Base-by-base conservation (phyloP, 208 protist species). In the Acanthamoeba rhysodes region DNA sequence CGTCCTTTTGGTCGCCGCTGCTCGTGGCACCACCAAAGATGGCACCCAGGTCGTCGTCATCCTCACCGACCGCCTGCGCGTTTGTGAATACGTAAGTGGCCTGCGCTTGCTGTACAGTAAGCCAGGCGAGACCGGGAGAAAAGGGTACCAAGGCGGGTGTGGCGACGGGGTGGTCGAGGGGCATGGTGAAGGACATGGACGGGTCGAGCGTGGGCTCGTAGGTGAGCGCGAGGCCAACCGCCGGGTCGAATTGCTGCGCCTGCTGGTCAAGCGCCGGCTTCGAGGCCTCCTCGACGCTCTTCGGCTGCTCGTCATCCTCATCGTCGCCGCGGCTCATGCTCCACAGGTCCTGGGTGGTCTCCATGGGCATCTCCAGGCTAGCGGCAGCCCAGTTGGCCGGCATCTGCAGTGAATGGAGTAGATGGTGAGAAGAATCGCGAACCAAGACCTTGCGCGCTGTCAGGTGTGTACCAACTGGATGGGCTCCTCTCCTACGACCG, bases 261-360 rank as follows among this genome's bases (percentile, higher is more conserved):
- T 22, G 12, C 1, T 72, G 29, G 8, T 6, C 12, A 12, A 24
- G 64, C n/a, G 20, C 22, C 29, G 64, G 9, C 64, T 72, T 10
- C 64, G 12, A 41, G 37, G 37, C 64, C 6, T 34, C 24, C 29
- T 72, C 27, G 72, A 80, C 18, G 34, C 24, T 59, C 53, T 14
- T 22, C 5, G 29, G 16, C 37, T 16, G 20, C 7, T 32, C 8
- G 37, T 68, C 59, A 68, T 29, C 59, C 14, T 48, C 70, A 12
- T 32, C 29, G 8, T 41, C 29, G 8, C 24, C 32, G 34, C 24
- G 78, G 48, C 78, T 62, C 78, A 50, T 59, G 78, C 14, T 10
- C 78, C 78, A 85, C 24, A 85, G 78, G 78, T 85, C 78, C 78
- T 85, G 78, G 24, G 78, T 85, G 78, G 78, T 85, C 78, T 59